These are phyloP conservation scores for Dendrobium catenatum DNA, from an alignment of 106 monocot genomes.

Conservation along the genomic window DNA sequence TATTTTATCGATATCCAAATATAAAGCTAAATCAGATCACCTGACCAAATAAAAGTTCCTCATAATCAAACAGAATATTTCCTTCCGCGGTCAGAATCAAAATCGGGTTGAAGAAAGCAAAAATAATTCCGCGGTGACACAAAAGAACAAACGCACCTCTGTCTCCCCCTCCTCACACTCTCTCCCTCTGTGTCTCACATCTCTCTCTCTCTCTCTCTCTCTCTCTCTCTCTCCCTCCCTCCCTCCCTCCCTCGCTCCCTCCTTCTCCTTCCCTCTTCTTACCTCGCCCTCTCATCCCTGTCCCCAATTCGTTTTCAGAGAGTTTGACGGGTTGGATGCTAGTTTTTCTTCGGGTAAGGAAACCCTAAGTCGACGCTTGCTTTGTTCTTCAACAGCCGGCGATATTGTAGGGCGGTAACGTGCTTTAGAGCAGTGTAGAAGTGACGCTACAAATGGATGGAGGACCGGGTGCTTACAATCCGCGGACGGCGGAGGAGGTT, in stretches of 20 bases:
- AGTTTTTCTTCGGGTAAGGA: neutral
- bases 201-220: neutral
- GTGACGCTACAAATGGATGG: constrained; percentile 19
- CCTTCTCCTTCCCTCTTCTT: neutral
- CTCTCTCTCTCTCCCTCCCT: neutral
- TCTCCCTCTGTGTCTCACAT: neutral
- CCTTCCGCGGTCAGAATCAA: too few relatives aligned
- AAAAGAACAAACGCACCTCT: neutral
- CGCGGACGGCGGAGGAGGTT: constrained; percentile 29
- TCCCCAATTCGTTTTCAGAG: neutral
- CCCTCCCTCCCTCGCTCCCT: neutral
- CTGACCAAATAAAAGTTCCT: too few relatives aligned
- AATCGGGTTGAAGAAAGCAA: neutral
- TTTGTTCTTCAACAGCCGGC: neutral
- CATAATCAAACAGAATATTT: too few relatives aligned
- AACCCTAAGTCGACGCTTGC: neutral
- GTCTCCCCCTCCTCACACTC: too few relatives aligned
- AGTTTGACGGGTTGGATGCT: neutral
- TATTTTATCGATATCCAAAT: too few relatives aligned
- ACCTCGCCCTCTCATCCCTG: neutral
- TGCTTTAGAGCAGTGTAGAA: neutral
- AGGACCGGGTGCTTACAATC: constrained; percentile 13
- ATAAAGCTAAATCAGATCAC: too few relatives aligned
- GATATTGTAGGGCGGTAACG: neutral
- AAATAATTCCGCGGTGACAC: neutral